phyloP scores from a whole-genome alignment of 2,329 filamentous ascomycete genomes.

The Corynespora cassiicola region DNA sequence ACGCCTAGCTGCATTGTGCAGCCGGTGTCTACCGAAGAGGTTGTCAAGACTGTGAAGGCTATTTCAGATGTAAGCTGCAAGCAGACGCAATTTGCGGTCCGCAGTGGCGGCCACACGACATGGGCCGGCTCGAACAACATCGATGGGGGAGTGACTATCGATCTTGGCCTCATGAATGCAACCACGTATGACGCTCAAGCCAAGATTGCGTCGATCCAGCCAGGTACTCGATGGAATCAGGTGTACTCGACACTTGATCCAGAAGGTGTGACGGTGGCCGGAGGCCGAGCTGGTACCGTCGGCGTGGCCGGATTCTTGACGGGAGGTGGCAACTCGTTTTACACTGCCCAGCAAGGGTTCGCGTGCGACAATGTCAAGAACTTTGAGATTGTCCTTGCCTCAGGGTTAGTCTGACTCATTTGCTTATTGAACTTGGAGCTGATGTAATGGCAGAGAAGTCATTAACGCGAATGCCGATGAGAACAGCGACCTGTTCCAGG shows the following conservation, averaged over 20 bases:
- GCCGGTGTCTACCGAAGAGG: conserved; percentile 32
- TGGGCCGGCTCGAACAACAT: conserved; percentile 38
- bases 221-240: conserved; percentile 39
- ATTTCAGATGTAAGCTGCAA: conserved; percentile 17
- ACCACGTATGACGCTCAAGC: conserved; percentile 15
- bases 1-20: conserved; percentile 38
- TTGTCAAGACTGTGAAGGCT: conserved; percentile 19
- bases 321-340: conserved; percentile 37
- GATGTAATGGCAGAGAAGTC: conserved; percentile 33
- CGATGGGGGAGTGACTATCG: conserved; percentile 33
- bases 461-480: conserved; percentile 43
- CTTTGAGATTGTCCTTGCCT: conserved; percentile 46
- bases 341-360: conserved; percentile 25
- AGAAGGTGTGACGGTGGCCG: conserved; percentile 21
- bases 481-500: conserved; percentile 44
- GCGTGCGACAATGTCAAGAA: conserved; percentile 36
- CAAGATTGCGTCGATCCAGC: conserved; percentile 26
- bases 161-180: conserved; percentile 31
- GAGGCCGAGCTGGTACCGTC: conserved; percentile 30
- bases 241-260: conserved; percentile 38
- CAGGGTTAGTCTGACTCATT: conserved; percentile 25
- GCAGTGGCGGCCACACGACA: conserved; percentile 33
- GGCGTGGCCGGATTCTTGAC: conserved; percentile 35
- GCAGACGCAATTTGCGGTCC: conserved; percentile 27
- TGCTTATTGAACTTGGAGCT: conserved; percentile 19